These are phyloP conservation scores for Globisporangium polare DNA, from an alignment of 352 stramenopile species.

Conservation along the genomic window DNA sequence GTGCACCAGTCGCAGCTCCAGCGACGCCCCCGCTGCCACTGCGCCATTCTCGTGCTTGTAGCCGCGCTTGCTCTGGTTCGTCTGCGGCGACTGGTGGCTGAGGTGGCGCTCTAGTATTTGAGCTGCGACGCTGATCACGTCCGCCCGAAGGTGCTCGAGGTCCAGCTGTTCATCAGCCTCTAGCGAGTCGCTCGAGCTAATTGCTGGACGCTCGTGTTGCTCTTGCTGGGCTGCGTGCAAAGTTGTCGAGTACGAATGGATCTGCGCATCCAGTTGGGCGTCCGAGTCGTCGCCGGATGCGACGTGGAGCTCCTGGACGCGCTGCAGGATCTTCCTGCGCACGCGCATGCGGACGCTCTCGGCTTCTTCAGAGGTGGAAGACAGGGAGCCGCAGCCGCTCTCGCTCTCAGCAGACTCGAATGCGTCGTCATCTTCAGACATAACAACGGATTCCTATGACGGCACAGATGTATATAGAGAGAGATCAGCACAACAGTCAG, in stretches of 20 bases:
- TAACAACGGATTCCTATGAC: too few species aligned
- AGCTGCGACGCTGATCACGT: constrained; percentile 22
- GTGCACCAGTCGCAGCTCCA: constrained; percentile 27
- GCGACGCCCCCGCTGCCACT: background rate
- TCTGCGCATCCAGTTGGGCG: background rate
- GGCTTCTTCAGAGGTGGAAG: background rate
- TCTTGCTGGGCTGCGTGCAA: background rate
- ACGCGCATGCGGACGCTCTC: constrained; percentile 1
- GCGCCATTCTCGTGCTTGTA: background rate
- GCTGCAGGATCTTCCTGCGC: constrained; percentile 7
- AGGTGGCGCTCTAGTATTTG: constrained; percentile 25
- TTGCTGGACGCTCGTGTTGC: background rate
- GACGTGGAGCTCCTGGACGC: constrained; percentile 7
- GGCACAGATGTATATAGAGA: too few species aligned
- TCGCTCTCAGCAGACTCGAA: background rate
- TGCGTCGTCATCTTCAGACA: background rate
- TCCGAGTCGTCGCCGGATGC: background rate
- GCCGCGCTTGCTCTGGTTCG: background rate
- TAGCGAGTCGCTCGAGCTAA: background rate
- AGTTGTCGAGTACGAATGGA: background rate
- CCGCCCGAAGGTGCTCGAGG: constrained; percentile 14
- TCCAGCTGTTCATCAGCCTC: background rate
- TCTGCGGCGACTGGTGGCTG: background rate
- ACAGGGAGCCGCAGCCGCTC: background rate
- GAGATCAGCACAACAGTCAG: too few species aligned